These are phyloP conservation scores for Coffea eugenioides DNA, from an alignment of 257 asterid species.

Conservation along the genomic window DNA sequence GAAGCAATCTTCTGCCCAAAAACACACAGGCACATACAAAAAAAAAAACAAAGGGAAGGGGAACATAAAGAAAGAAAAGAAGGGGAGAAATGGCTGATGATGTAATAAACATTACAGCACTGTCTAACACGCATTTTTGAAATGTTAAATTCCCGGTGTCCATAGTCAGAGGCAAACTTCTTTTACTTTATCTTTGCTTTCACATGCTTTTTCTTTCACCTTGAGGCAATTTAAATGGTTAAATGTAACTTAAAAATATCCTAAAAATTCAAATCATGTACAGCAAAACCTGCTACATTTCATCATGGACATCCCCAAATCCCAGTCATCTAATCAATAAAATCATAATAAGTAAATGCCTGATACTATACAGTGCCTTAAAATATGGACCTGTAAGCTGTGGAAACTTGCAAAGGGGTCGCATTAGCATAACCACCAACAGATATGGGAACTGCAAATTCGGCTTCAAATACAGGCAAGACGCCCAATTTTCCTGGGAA, in stretches of 20 bases:
- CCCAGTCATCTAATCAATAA: neutral
- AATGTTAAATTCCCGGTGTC: neutral
- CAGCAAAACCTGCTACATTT: neutral
- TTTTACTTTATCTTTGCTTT: neutral
- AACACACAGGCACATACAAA: no score
- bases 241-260: neutral
- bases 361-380: neutral
- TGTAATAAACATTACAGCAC: neutral
- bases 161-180: neutral
- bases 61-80: neutral
- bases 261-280: neutral
- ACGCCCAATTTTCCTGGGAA: constrained; percentile 99
- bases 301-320: neutral
- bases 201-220: neutral
- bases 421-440: constrained; percentile 99
- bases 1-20: neutral
- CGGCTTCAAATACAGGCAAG: constrained; percentile 97
- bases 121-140: neutral
- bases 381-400: constrained; percentile 83
- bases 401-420: constrained; percentile 93
- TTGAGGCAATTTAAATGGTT: neutral
- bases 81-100: neutral
- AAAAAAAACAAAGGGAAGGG: neutral
- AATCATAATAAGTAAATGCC: neutral
- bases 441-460: constrained; percentile 95